These are phyloP conservation scores for Diphasiastrum complanatum DNA, from an alignment of 83 land plant species.

Conservation along the genomic window DNA sequence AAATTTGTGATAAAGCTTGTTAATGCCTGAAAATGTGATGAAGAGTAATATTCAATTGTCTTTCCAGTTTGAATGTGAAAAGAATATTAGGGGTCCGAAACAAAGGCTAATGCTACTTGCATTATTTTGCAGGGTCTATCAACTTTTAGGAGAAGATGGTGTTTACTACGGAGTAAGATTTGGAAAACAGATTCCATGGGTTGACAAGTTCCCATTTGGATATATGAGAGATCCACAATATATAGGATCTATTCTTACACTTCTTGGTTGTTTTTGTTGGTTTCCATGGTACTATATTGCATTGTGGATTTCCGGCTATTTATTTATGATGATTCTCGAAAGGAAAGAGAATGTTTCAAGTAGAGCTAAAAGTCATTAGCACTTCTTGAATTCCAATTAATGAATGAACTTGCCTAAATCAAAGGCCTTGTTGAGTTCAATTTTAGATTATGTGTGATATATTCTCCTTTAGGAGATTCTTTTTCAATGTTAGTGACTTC, in stretches of 20 bases:
- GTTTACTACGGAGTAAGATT: slow-evolving; percentile 88
- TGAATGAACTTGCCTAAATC: too few relatives aligned
- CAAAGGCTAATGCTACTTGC: background rate
- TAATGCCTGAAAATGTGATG: background rate
- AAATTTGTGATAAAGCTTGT: background rate
- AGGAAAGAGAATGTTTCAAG: slow-evolving; percentile 58
- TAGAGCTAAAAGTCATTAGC: too few relatives aligned
- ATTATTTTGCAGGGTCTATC: slow-evolving; percentile 51
- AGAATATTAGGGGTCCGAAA: background rate
- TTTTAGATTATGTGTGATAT: too few relatives aligned
- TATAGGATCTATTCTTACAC: slow-evolving; percentile 69
- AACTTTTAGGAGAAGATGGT: slow-evolving; percentile 60
- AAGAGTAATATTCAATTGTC: background rate
- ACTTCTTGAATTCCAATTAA: too few relatives aligned
- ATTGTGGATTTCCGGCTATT: slow-evolving; percentile 63
- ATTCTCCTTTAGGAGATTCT: too few relatives aligned
- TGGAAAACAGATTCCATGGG: slow-evolving; percentile 88
- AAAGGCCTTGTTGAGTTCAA: too few relatives aligned
- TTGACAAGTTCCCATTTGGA: slow-evolving; percentile 83
- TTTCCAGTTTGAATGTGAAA: background rate
- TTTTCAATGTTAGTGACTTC: too few relatives aligned
- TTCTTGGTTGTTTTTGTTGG: slow-evolving; percentile 73
- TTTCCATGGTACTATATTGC: slow-evolving; percentile 62
- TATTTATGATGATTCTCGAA: slow-evolving; percentile 69
- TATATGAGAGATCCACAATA: slow-evolving; percentile 88